A percentile compares a stretch with the other conserved stretches of the same genome.
Evolutionary conservation across 2,329 filamentous ascomycete species (phyloP).

Genomic region (Fusarium siculi): DNA sequence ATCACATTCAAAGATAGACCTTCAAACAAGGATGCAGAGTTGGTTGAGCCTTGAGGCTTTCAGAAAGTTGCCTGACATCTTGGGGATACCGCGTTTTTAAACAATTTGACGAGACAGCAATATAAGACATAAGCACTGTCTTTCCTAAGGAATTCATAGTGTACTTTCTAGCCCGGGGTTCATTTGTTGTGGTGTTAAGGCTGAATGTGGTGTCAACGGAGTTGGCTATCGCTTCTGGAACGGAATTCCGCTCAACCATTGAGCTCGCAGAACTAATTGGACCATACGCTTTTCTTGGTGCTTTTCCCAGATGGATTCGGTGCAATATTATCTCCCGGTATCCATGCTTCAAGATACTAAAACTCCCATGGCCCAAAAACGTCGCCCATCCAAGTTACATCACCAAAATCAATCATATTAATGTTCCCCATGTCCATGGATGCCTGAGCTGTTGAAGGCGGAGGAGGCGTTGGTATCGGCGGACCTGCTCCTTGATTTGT

Average conservation of each 20-base stretch:
- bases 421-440: slow-evolving; percentile 36
- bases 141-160: neutral
- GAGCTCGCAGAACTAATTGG: neutral
- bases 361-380: slow-evolving; percentile 53
- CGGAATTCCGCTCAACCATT: slow-evolving; percentile 17
- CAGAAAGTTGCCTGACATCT: neutral
- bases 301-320: neutral
- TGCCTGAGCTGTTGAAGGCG: slow-evolving; percentile 11
- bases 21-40: neutral
- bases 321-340: neutral
- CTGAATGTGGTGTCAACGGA: slow-evolving; percentile 29
- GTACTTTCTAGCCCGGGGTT: slow-evolving; percentile 5
- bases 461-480: slow-evolving; percentile 14
- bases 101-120: slow-evolving; percentile 2
- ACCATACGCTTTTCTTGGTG: neutral
- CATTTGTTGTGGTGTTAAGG: slow-evolving; percentile 3
- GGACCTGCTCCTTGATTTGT: slow-evolving; percentile 40
- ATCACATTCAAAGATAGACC: neutral
- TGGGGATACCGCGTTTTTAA: slow-evolving; percentile 22
- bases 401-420: slow-evolving; percentile 48
- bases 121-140: slow-evolving; percentile 7
- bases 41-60: neutral
- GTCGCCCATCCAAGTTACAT: slow-evolving; percentile 53
- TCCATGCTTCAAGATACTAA: slow-evolving; percentile 17
- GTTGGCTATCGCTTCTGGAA: slow-evolving; percentile 8